Evolutionary conservation across 345 rosid species (phyloP).

Genomic region (Geranium rotundifolium): DNA sequence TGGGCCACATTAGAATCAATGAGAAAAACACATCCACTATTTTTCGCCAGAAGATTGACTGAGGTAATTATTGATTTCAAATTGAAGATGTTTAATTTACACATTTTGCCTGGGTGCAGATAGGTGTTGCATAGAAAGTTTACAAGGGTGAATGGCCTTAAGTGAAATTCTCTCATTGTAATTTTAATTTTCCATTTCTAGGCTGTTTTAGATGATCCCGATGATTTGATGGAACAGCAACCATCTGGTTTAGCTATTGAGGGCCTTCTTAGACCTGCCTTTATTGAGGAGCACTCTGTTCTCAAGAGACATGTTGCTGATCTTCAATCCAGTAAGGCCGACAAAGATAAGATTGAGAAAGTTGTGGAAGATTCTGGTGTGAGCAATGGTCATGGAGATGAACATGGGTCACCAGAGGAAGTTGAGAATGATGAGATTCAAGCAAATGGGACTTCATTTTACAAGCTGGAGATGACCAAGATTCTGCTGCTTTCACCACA

Average conservation of each 20-base stretch:
- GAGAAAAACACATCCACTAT: conserved; percentile 90
- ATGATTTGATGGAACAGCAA: conserved; percentile 85
- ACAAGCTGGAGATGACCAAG: conserved; percentile 75
- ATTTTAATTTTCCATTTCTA: conserved; percentile 16
- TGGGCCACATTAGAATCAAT: conserved; percentile 87
- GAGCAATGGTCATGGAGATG: conserved; percentile 31
- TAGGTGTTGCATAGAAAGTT: too few species aligned
- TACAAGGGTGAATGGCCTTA: neutral
- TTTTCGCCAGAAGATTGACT: conserved; percentile 71
- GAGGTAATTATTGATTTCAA: conserved; percentile 30
- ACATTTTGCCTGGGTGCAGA: too few species aligned
- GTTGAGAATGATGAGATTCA: conserved; percentile 25
- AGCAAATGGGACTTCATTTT: conserved; percentile 43
- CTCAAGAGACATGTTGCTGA: conserved; percentile 48
- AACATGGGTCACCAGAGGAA: conserved; percentile 26
- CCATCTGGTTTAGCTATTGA: conserved; percentile 80
- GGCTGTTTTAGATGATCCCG: conserved; percentile 73
- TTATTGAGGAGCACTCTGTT: conserved; percentile 61
- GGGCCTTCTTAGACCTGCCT: conserved; percentile 67
- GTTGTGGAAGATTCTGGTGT: conserved; percentile 24
- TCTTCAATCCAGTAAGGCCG: conserved; percentile 13
- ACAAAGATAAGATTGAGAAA: conserved; percentile 22
- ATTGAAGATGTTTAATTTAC: neutral
- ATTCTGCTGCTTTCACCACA: conserved; percentile 68
- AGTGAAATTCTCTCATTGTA: too few species aligned